Percentiles rank a stretch among this genome's conserved stretches.
phyloP scores from a whole-genome alignment of 2,329 filamentous ascomycete genomes.

The Alternaria brassicae region DNA sequence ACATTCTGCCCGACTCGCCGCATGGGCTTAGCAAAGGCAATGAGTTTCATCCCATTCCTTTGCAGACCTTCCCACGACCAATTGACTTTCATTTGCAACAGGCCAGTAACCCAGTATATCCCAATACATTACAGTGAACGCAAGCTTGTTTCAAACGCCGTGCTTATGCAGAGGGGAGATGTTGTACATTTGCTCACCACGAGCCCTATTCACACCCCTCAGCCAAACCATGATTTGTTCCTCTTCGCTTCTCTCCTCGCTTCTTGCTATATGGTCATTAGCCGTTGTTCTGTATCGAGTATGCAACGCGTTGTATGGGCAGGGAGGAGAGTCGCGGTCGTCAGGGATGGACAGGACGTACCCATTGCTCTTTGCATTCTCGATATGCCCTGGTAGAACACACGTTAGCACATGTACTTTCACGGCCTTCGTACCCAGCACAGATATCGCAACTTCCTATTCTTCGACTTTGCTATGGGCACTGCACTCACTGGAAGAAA shows the following conservation, averaged over 20 bases:
- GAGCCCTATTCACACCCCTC: neutral
- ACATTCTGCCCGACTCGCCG: neutral
- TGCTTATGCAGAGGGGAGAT: constrained; percentile 23
- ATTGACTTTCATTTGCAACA: neutral
- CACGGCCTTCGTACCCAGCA: too few species aligned
- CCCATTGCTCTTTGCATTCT: constrained; percentile 95
- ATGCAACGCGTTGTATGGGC: neutral
- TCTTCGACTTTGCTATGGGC: neutral
- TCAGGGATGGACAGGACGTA: constrained; percentile 55
- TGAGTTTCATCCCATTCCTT: neutral
- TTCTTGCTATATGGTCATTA: constrained; percentile 24
- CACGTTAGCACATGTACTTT: neutral
- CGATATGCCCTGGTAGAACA: constrained; percentile 75
- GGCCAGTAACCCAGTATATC: neutral
- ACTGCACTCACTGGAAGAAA: constrained; percentile 79
- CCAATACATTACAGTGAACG: neutral
- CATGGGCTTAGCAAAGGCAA: neutral
- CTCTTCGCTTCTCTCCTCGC: constrained; percentile 33
- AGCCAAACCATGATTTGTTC: constrained; percentile 32
- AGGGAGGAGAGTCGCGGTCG: neutral
- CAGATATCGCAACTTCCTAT: neutral
- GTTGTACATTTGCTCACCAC: constrained; percentile 8
- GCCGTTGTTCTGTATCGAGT: neutral
- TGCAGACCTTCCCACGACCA: neutral
- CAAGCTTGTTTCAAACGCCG: constrained; percentile 14